These are phyloP conservation scores for Neopestalotiopsis clavispora DNA, from an alignment of 2,329 filamentous ascomycete genomes.

Conservation along the genomic window DNA sequence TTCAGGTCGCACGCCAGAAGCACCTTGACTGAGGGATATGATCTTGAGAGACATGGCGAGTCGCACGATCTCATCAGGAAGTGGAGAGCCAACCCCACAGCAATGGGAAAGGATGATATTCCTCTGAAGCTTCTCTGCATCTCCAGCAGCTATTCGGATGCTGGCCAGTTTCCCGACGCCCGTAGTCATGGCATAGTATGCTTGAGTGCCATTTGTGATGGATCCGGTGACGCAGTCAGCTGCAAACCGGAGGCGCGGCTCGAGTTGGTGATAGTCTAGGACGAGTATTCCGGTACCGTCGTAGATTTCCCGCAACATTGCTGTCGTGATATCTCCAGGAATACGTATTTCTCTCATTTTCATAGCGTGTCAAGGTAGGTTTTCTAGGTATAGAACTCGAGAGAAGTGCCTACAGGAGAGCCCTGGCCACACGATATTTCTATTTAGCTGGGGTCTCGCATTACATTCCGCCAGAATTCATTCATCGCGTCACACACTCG, in stretches of 20 bases:
- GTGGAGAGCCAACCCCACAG: not conserved
- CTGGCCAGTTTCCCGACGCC: not conserved
- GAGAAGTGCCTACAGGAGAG: not conserved
- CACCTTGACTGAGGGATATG: not conserved
- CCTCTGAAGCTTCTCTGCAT: not conserved
- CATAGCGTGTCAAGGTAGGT: not conserved
- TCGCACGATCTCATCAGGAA: not conserved
- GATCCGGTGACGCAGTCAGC: not conserved
- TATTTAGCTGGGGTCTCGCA: too few species aligned
- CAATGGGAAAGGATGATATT: not conserved
- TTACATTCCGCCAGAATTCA: too few species aligned
- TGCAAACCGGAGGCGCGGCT: not conserved
- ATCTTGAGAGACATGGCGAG: not conserved
- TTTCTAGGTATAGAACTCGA: not conserved
- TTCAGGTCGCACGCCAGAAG: not conserved
- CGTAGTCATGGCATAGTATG: not conserved
- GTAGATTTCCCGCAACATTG: not conserved
- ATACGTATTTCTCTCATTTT: not conserved
- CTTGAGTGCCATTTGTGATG: not conserved
- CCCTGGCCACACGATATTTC: too few species aligned
- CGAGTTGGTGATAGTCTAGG: not conserved
- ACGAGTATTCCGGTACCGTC: not conserved
- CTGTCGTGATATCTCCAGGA: not conserved
- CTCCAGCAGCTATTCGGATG: not conserved
- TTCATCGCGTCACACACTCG: too few species aligned